phyloP scores from a whole-genome alignment of 2,329 filamentous ascomycete genomes.

The Exophiala mesophila region DNA sequence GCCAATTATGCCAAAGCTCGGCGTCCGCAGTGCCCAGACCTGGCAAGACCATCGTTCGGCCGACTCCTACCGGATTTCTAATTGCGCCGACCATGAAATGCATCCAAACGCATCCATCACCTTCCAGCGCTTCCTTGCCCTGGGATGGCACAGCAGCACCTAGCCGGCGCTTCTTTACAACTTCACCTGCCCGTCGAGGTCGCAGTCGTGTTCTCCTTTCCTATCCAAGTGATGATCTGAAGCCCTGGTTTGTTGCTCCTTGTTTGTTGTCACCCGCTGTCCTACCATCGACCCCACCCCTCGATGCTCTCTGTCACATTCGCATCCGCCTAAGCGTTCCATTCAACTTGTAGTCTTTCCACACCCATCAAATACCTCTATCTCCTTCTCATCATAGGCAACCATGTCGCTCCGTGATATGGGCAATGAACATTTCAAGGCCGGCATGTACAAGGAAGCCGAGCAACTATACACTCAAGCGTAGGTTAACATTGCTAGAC shows the following conservation, averaged over 20 bases:
- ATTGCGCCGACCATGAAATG: neutral
- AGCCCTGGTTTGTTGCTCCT: no score
- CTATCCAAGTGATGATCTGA: no score
- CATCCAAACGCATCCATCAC: slow-evolving; percentile 21
- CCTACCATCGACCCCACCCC: no score
- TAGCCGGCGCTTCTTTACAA: neutral
- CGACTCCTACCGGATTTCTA: neutral
- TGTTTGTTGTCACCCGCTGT: no score
- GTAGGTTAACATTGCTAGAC: slow-evolving; percentile 28
- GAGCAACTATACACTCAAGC: slow-evolving; percentile 46
- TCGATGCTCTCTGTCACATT: no score
- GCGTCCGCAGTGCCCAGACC: neutral
- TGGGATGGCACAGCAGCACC: no score
- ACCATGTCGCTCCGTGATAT: slow-evolving; percentile 29
- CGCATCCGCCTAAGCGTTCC: no score
- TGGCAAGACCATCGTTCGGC: neutral
- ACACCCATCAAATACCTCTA: neutral
- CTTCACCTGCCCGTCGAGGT: neutral
- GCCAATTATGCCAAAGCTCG: no score
- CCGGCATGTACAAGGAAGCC: slow-evolving; percentile 41
- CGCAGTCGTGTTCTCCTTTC: no score
- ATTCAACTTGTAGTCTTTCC: no score
- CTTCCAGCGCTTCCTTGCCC: slow-evolving; percentile 18
- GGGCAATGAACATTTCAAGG: slow-evolving; percentile 44
- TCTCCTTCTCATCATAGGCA: neutral